These are phyloP conservation scores for Cryptococcus sp. DNA, from an alignment of 1,284 basidiomycete species.

Conservation along the genomic window DNA sequence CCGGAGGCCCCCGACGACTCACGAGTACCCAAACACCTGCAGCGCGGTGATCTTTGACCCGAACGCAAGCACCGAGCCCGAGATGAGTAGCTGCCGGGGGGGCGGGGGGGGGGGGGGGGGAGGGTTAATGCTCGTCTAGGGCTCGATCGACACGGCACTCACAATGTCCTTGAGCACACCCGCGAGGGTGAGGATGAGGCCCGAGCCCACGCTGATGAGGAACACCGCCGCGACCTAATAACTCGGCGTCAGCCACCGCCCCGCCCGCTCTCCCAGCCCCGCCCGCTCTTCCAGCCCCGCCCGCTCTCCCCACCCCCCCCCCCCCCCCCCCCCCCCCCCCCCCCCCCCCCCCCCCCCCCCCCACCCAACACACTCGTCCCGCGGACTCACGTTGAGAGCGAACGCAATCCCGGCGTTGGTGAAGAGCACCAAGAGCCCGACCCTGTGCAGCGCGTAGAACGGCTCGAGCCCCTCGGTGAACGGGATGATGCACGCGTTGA, in stretches of 20 bases:
- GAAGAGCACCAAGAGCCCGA: conserved; percentile 75
- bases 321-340: too few species aligned
- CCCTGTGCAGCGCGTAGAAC: conserved; percentile 66
- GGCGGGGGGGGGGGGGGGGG: too few species aligned
- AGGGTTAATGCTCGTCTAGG: background rate
- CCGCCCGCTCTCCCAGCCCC: too few species aligned
- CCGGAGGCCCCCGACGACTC: too few species aligned
- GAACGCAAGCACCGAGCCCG: conserved; percentile 81
- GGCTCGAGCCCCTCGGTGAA: conserved; percentile 88
- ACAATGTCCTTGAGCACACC: conserved; percentile 82
- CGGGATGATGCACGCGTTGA: conserved; percentile 79
- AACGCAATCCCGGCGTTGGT: conserved; percentile 87
- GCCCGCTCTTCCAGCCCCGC: too few species aligned
- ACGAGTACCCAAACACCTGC: conserved; percentile 73
- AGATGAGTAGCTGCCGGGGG: conserved; percentile 68
- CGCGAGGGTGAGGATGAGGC: conserved; percentile 86
- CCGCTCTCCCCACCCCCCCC: too few species aligned
- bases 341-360: background rate
- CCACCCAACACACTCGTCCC: background rate
- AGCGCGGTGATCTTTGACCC: conserved; percentile 71
- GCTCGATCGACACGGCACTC: conserved; percentile 18
- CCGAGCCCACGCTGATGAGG: conserved; percentile 82
- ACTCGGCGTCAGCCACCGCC: conserved; percentile 37
- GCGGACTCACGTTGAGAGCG: conserved; percentile 64
- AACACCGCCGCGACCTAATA: conserved; percentile 79